Evolutionary conservation across 306 rosid species (phyloP).

Genomic region (Trichosanthes truncata): DNA sequence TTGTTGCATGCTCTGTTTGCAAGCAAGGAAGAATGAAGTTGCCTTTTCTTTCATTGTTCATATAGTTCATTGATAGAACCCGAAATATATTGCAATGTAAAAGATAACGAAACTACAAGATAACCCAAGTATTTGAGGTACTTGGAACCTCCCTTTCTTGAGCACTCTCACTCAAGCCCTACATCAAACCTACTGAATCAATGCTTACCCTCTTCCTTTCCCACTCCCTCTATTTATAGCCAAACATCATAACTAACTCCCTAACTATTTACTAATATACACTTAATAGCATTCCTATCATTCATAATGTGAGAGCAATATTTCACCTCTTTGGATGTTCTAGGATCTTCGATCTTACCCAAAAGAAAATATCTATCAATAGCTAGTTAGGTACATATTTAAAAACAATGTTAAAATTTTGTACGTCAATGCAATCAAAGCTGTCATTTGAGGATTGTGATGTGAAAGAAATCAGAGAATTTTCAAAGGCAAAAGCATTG

Average conservation of each 20-base stretch:
- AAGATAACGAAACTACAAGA: no score
- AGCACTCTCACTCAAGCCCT: no score
- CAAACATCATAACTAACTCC: no score
- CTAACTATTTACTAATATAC: no score
- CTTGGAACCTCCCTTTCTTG: no score
- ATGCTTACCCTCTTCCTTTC: no score
- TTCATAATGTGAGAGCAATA: neutral
- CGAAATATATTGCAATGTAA: no score
- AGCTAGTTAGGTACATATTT: neutral
- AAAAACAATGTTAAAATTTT: neutral
- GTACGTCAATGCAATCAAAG: neutral
- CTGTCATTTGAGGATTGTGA: neutral
- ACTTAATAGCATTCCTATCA: no score
- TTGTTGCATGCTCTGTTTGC: neutral
- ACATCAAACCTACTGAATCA: no score
- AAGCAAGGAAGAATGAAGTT: neutral
- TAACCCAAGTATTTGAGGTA: no score
- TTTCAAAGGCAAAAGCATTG: neutral
- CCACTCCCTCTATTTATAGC: no score
- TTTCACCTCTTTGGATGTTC: neutral
- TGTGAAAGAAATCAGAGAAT: neutral
- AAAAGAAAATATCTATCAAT: neutral
- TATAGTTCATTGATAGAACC: neutral
- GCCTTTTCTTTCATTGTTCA: neutral
- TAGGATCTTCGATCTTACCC: neutral